These are phyloP conservation scores for Starmerella potacharoeniae DNA, from an alignment of 805 yeast species.

Conservation along the genomic window DNA sequence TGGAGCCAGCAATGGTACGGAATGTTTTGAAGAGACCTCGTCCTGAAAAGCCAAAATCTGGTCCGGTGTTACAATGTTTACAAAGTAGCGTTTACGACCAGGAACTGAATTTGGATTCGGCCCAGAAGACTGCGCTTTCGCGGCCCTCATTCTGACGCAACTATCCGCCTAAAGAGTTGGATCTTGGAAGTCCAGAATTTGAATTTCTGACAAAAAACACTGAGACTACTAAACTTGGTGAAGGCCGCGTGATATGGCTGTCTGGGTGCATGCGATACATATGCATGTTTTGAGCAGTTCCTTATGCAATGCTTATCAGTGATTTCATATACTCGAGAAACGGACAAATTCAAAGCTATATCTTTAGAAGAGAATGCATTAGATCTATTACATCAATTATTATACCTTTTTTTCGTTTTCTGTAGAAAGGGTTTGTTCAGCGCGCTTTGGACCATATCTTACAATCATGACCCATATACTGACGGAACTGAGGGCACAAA, in stretches of 20 bases:
- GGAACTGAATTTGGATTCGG: neutral
- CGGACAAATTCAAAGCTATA: no score
- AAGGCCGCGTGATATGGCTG: neutral
- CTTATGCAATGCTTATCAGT: no score
- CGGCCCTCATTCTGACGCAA: neutral
- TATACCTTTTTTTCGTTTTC: no score
- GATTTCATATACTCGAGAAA: no score
- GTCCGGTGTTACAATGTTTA: neutral
- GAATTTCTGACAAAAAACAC: neutral
- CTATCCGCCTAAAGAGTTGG: neutral
- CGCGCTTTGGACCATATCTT: conserved; percentile 10
- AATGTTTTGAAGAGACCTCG: neutral
- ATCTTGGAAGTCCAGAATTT: neutral
- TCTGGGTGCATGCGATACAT: no score
- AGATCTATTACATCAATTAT: no score
- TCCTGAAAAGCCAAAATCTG: neutral
- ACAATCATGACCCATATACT: conserved; percentile 11
- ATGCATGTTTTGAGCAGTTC: no score
- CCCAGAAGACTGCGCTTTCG: neutral
- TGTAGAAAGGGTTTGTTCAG: no score
- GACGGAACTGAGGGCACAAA: conserved; percentile 21
- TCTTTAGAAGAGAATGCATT: no score
- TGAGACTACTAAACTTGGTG: no score
- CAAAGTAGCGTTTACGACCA: conserved; percentile 2
- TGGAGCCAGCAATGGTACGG: neutral